These are phyloP conservation scores for Venturia carpophila DNA, from an alignment of 2,329 filamentous ascomycete genomes.

Conservation along the genomic window DNA sequence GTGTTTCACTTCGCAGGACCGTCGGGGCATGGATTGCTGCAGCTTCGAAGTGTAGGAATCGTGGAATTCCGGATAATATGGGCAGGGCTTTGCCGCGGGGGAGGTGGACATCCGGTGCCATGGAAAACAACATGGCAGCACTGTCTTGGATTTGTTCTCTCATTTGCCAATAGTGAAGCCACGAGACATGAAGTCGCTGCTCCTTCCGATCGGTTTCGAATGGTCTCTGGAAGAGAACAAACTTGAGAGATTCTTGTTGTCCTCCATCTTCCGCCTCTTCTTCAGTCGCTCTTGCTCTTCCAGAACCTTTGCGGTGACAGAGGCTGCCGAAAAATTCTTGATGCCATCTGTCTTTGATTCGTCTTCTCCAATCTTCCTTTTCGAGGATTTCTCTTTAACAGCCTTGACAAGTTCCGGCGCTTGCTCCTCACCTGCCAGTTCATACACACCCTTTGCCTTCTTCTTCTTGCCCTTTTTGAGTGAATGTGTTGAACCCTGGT, in stretches of 20 bases:
- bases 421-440: constrained; percentile 25
- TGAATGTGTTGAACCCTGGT: constrained; percentile 71
- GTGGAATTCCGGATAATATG: background rate
- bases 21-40: background rate
- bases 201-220: constrained; percentile 33
- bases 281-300: constrained; percentile 78
- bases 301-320: constrained; percentile 75
- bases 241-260: constrained; percentile 48
- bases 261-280: constrained; percentile 57
- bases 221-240: constrained; percentile 36
- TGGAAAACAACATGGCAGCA: background rate
- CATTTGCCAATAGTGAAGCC: constrained; percentile 32
- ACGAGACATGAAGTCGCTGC: constrained; percentile 43
- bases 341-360: constrained; percentile 50
- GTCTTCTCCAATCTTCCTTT: constrained; percentile 23
- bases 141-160: background rate
- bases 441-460: constrained; percentile 54
- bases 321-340: constrained; percentile 81
- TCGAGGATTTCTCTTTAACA: background rate
- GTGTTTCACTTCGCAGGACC: background rate
- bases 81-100: background rate
- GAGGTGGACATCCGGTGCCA: background rate
- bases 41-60: background rate
- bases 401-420: constrained; percentile 12
- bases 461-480: constrained; percentile 79